Percentiles rank a stretch among this genome's conserved stretches.
Conservation (phyloP, 352 stramenopile species). For the Lagenidium giganteum region DNA sequence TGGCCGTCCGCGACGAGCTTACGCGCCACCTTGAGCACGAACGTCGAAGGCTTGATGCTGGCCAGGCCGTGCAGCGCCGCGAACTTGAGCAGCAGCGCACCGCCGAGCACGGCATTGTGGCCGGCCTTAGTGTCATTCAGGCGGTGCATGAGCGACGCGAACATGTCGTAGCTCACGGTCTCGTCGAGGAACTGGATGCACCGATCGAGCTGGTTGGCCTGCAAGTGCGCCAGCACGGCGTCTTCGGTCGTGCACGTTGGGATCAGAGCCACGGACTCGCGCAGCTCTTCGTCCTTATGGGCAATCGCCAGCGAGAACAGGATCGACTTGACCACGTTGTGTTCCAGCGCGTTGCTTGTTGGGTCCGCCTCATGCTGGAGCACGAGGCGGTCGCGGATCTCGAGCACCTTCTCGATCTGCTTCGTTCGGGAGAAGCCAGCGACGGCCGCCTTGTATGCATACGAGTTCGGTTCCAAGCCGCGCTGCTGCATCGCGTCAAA, state of each 20-base stretch:
- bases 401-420: conserved; percentile 44
- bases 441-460: conserved; percentile 72
- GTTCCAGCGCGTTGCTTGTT: conserved; percentile 22
- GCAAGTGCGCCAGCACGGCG: conserved; percentile 31
- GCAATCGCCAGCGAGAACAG: conserved; percentile 61
- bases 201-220: conserved; percentile 26
- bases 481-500: conserved; percentile 72
- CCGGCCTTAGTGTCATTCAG: conserved; percentile 23
- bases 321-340: conserved; percentile 54
- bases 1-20: conserved; percentile 34
- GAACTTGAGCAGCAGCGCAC: conserved; percentile 54
- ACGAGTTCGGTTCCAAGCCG: conserved; percentile 58
- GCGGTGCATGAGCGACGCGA: conserved; percentile 29
- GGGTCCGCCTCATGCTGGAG: conserved; percentile 7
- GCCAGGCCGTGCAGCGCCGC: conserved; percentile 40
- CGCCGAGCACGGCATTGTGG: conserved; percentile 29
- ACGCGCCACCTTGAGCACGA: conserved; percentile 43
- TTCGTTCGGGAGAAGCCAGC: conserved; percentile 60
- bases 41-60: conserved; percentile 22
- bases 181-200: conserved; percentile 49
- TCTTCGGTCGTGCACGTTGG: conserved; percentile 32
- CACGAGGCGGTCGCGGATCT: conserved; percentile 32
- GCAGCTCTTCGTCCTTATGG: conserved; percentile 37
- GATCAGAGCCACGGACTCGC: conserved; percentile 32
- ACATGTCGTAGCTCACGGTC: conserved; percentile 21